Percentiles rank a stretch among this genome's conserved stretches.
Conservation (phyloP, 345 rosid genomes). For the Rhodomyrtus tomentosa region DNA sequence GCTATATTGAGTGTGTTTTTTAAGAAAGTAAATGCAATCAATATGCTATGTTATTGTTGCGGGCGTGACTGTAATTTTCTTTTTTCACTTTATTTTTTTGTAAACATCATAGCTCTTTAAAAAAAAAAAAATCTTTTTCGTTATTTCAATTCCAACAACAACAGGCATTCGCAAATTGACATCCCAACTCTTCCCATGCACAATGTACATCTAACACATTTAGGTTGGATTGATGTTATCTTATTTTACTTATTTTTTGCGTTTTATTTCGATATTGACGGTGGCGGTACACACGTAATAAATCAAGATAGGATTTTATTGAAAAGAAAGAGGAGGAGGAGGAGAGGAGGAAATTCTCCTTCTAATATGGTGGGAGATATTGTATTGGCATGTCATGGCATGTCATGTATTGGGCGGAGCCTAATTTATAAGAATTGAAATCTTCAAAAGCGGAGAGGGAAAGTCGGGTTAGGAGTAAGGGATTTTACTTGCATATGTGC, state of each 20-base stretch:
- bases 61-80: background rate
- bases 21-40: background rate
- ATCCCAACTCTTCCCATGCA: background rate
- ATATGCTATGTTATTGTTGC: background rate
- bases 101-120: background rate
- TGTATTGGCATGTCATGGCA: too few species aligned
- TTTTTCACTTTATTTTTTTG: background rate
- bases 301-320: background rate
- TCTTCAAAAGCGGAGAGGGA: background rate
- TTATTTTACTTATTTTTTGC: background rate
- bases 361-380: background rate
- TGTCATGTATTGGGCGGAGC: background rate
- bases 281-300: background rate
- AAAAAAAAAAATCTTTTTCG: too few species aligned
- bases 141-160: background rate
- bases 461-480: background rate
- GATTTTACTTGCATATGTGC: background rate
- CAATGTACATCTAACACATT: background rate
- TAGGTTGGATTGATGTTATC: background rate
- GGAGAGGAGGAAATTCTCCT: background rate
- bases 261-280: background rate
- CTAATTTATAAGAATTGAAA: background rate
- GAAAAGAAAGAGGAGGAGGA: background rate
- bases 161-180: background rate
- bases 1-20: background rate